Evolutionary conservation across 495 filamentous ascomycete species (phyloP), one percentile per base, ranked within the genome.

Genomic region (Podospora didyma): DNA sequence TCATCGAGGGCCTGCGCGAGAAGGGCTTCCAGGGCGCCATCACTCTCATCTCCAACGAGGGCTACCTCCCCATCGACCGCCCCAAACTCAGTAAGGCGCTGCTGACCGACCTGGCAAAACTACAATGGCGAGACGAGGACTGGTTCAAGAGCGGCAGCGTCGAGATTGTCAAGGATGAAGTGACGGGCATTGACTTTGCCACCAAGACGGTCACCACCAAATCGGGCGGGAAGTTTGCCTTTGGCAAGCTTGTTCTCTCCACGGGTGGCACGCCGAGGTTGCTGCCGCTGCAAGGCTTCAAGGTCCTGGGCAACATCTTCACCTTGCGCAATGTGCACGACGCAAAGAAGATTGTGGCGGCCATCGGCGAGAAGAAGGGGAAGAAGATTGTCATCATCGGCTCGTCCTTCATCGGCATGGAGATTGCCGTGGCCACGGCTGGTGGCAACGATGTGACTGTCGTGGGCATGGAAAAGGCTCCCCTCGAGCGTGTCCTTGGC

Each of bases 31-130:
- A 77, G 5, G 94, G 94, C 23, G 69, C 79, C 50, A 88, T 97
- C 57, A 94, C 92, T 9, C 75, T 96, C 62, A 84, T 98, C 60
- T 83, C 88, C n/a, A 83, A 77, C 57, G 94, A 98, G 68, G 86
- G 87, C 2, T 86, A 92, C 67, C 77, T 85, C 20, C 89, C 90
- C 45, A 91, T 96, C 67, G 94, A 98, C 77, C 84, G 94, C 14
- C 89, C 94, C 5, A 97, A 97, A 79, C 83, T 98, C 49, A 96
- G 90, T 54, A 98, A 98, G 72, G 92, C 94, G 1, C 76, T 97
- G 12, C 85, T 97, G 58, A 78, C 89, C n/a, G 93, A 98, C 64
- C 69, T 79, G 1, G 73, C 80, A 17, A 96, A 96, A 74, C 72
- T 96, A 41, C 83, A 86, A 51, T 87, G 83, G 80, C 79, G 92